Evolutionary conservation across 2,329 filamentous ascomycete genomes (phyloP).

Genomic region (Beauveria pseudobassiana): DNA sequence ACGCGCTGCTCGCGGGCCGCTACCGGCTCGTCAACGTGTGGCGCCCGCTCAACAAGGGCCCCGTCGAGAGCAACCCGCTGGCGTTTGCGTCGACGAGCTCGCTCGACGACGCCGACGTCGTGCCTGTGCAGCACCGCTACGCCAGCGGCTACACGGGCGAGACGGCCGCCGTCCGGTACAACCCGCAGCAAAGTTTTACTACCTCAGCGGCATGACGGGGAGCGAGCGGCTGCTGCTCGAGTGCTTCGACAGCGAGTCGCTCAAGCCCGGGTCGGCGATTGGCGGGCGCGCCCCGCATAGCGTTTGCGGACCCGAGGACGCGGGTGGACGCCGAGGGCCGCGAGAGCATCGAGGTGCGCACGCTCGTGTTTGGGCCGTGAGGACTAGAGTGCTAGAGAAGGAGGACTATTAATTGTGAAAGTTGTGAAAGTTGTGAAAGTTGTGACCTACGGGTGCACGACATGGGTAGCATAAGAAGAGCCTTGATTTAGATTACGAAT

Average conservation of each 20-base stretch:
- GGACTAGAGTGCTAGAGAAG: not conserved
- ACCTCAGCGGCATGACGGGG: constrained; percentile 69
- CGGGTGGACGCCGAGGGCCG: constrained; percentile 60
- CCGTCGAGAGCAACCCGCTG: constrained; percentile 60
- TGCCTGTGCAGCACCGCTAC: constrained; percentile 69
- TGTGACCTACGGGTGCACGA: not conserved
- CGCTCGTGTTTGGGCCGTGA: constrained; percentile 68
- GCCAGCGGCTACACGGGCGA: constrained; percentile 57
- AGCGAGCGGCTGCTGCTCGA: constrained; percentile 68
- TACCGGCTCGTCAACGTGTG: constrained; percentile 87
- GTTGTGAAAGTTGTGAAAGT: not conserved
- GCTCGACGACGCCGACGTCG: constrained; percentile 55
- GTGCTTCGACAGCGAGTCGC: constrained; percentile 64
- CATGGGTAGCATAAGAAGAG: not conserved
- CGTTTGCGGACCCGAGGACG: constrained; percentile 67
- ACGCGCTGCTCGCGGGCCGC: constrained; percentile 55
- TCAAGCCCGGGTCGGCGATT: constrained; percentile 41
- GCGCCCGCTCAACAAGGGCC: constrained; percentile 54
- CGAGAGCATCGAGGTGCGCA: constrained; percentile 85
- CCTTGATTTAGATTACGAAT: not conserved
- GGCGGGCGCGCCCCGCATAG: constrained; percentile 61
- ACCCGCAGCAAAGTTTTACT: constrained; percentile 65
- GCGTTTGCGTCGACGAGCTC: constrained; percentile 60
- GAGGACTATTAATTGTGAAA: not conserved
- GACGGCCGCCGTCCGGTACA: constrained; percentile 61